Base-by-base conservation (phyloP, 345 rosid genomes). In the Populus ilicifolia region DNA sequence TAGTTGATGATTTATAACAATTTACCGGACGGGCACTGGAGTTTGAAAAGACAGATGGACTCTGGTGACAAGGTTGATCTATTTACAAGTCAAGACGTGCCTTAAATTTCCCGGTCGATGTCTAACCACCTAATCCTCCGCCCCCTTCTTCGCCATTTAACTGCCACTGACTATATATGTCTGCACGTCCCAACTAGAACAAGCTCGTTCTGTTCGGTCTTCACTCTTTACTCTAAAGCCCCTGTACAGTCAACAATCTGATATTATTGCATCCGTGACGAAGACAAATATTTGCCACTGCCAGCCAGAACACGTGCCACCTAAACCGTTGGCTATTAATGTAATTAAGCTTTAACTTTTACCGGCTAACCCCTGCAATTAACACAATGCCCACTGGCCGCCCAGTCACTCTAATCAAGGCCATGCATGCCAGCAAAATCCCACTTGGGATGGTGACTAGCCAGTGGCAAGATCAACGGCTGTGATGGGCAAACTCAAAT, bases 381-480 rank as follows among this genome's bases (percentile, higher is more conserved):
- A 50, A 50, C 56, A 50, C 56, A 16, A 17, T 50, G 59, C n/a
- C 23, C 43, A 8, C 43, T 39, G 8, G 43, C 43, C 43, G 43
- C 43, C 43, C 8, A 39, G 10, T 39, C 43, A 6, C 43, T 39
- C 2, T 39, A 46, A 14, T 14, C 1, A 46, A 46, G 52, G 52
- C 18, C 52, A 46, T 46, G 25, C 9, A 9, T 23, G 5, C 16
- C 63, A n/a, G 63, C 4, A 23, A 23, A 56, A 59, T 59, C 63
- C 63, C 63, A 23, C 63, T n/a, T 59, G 63, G 29, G 12, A 4
- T 10, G 14, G 25, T 59, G 29, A 59, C 25, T 23, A n/a, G 29
- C 29, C 27, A 4, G 63, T 59, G 72, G 73, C 76, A 59, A 52
- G 71, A 75, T 78, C 72, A 52, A 83, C 83, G 90, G 78, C 61